These are phyloP conservation scores for Sporobolomyces roseus DNA, from an alignment of 768 basidiomycete species.

Conservation along the genomic window DNA sequence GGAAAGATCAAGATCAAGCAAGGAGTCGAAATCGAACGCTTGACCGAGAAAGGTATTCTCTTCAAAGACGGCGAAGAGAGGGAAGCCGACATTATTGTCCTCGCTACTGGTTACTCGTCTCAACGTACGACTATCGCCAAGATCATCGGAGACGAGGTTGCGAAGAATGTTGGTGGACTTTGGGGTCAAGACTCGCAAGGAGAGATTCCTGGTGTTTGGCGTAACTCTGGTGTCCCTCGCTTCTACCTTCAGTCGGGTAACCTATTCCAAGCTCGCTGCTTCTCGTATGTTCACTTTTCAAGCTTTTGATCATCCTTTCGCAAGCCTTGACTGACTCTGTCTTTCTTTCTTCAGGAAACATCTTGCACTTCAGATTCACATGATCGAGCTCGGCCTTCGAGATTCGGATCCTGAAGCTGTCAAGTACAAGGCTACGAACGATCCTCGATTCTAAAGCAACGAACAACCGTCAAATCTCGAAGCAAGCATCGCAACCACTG, in stretches of 20 bases:
- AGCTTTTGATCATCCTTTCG: not conserved
- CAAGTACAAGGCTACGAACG: constrained; percentile 40
- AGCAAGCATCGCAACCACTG: not conserved
- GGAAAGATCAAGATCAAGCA: constrained; percentile 69
- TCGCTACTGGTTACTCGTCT: constrained; percentile 57
- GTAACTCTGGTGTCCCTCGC: constrained; percentile 26
- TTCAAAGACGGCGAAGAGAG: constrained; percentile 52
- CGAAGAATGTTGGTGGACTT: constrained; percentile 45
- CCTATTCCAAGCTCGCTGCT: constrained; percentile 43
- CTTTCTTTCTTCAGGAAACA: constrained; percentile 19
- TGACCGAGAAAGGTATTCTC: constrained; percentile 53
- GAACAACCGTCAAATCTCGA: too few relatives aligned
- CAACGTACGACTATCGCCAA: constrained; percentile 46
- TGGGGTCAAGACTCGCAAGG: constrained; percentile 46
- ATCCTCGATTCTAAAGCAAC: constrained; percentile 40
- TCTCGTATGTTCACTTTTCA: constrained; percentile 8
- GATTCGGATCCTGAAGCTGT: constrained; percentile 28
- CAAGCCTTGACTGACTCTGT: not conserved
- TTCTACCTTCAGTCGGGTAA: constrained; percentile 40
- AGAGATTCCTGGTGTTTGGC: constrained; percentile 15
- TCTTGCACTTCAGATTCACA: constrained; percentile 32
- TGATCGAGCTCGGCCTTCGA: constrained; percentile 43
- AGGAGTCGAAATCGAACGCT: constrained; percentile 55
- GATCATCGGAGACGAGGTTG: constrained; percentile 46
- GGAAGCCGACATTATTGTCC: constrained; percentile 58